Evolutionary conservation across 371 early-diverging fungal genomes (phyloP).

Genomic region (Mucor piriformis): DNA sequence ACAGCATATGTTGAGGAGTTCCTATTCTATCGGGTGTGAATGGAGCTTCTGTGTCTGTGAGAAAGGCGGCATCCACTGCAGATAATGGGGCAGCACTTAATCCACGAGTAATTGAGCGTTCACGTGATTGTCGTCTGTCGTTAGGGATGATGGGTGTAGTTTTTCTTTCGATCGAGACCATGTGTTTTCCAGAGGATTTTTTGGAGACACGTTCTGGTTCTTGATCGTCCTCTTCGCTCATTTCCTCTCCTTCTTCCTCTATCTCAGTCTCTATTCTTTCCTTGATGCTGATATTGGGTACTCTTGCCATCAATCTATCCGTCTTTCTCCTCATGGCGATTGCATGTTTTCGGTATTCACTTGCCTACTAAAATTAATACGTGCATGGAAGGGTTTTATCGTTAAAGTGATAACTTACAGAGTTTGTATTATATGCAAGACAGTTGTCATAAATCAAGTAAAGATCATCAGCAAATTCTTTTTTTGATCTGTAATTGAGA

Average conservation of each 20-base stretch:
- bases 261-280: constrained; percentile 59
- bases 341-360: constrained; percentile 85
- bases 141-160: constrained; percentile 10
- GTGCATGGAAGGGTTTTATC: too few species aligned
- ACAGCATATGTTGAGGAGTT: constrained; percentile 11
- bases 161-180: constrained; percentile 14
- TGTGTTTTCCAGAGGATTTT: constrained; percentile 35
- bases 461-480: constrained; percentile 81
- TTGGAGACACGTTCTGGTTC: constrained; percentile 39
- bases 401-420: constrained; percentile 34
- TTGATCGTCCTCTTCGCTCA: constrained; percentile 49
- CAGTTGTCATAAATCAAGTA: constrained; percentile 87
- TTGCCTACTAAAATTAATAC: constrained; percentile 38
- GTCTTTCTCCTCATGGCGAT: constrained; percentile 81
- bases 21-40: constrained; percentile 11
- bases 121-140: constrained; percentile 17
- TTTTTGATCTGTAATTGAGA: constrained; percentile 72
- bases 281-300: constrained; percentile 80
- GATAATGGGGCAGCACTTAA: constrained; percentile 24
- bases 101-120: constrained; percentile 28
- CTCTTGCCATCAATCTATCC: constrained; percentile 69
- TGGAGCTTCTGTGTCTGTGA: constrained; percentile 7
- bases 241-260: constrained; percentile 55
- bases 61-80: not conserved
- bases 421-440: constrained; percentile 77